These are phyloP conservation scores for Solanum habrochaites DNA, from an alignment of 257 asterid genomes.

Conservation along the genomic window DNA sequence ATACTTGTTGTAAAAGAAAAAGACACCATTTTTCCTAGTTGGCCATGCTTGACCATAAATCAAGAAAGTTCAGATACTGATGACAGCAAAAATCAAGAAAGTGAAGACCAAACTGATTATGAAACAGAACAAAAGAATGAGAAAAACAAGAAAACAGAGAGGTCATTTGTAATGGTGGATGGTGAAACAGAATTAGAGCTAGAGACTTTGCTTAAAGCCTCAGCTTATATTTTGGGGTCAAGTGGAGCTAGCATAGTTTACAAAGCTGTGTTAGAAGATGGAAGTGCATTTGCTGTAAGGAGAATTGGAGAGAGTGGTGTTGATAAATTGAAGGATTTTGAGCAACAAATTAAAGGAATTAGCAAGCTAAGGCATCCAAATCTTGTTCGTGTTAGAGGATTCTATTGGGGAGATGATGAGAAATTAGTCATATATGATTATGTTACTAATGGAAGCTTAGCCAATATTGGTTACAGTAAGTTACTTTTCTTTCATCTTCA, in stretches of 20 bases:
- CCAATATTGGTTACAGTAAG: constrained; percentile 82
- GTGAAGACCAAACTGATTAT: neutral
- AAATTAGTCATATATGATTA: constrained; percentile 80
- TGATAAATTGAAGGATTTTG: constrained; percentile 48
- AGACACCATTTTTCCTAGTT: constrained; percentile 8
- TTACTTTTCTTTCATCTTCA: neutral
- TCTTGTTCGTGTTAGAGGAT: constrained; percentile 64
- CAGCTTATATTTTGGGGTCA: constrained; percentile 83
- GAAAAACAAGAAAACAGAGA: constrained; percentile 10
- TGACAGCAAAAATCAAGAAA: constrained; percentile 5
- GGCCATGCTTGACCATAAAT: constrained; percentile 48
- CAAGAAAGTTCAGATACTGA: constrained; percentile 34
- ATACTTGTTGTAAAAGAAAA: constrained; percentile 12
- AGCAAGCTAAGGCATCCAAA: constrained; percentile 66
- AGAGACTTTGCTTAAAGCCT: constrained; percentile 69
- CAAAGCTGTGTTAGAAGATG: constrained; percentile 80
- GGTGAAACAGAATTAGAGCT: constrained; percentile 56
- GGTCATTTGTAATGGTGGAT: constrained; percentile 66
- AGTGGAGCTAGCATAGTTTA: constrained; percentile 59
- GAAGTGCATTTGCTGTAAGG: constrained; percentile 68
- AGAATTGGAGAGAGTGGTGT: constrained; percentile 70
- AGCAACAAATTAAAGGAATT: constrained; percentile 47
- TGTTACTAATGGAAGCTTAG: constrained; percentile 80
- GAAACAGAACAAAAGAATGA: neutral
- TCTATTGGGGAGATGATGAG: constrained; percentile 85